phyloP scores from a whole-genome alignment of 768 basidiomycete species.

The Dacryopinax primogenitus region DNA sequence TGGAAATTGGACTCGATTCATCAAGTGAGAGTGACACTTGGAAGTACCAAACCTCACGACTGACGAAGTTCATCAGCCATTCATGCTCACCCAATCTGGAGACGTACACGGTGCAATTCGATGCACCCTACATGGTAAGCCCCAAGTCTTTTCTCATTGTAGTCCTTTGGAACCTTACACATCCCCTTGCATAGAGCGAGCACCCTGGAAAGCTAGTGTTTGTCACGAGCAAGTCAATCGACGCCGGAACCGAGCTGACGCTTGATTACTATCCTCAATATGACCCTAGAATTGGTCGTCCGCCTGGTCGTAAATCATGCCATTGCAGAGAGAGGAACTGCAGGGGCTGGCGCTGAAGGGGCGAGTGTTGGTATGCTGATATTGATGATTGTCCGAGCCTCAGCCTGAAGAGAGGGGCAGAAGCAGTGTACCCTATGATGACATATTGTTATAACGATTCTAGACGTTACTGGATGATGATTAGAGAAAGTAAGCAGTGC shows the following conservation, averaged over 20 bases:
- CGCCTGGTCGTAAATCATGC: neutral
- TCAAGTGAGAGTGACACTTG: neutral
- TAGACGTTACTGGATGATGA: too few species aligned
- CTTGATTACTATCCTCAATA: neutral
- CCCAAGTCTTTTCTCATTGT: too few species aligned
- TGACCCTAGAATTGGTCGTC: neutral
- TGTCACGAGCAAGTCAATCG: neutral
- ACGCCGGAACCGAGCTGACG: neutral
- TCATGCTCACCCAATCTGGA: neutral
- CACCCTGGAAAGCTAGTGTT: neutral
- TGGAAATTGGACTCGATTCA: neutral
- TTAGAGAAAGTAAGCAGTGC: too few species aligned
- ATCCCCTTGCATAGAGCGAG: too few species aligned
- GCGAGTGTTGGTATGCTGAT: neutral
- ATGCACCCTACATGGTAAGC: neutral
- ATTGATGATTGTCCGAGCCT: too few species aligned
- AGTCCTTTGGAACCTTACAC: too few species aligned
- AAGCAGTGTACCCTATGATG: too few species aligned
- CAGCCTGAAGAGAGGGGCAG: too few species aligned
- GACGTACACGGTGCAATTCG: neutral
- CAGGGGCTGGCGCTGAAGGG: neutral
- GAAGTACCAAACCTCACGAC: neutral
- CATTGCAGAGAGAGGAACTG: neutral
- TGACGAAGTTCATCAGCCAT: neutral
- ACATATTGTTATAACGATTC: too few species aligned